phyloP scores from a whole-genome alignment of 83 land plant species.

The Isoetes engelmannii region DNA sequence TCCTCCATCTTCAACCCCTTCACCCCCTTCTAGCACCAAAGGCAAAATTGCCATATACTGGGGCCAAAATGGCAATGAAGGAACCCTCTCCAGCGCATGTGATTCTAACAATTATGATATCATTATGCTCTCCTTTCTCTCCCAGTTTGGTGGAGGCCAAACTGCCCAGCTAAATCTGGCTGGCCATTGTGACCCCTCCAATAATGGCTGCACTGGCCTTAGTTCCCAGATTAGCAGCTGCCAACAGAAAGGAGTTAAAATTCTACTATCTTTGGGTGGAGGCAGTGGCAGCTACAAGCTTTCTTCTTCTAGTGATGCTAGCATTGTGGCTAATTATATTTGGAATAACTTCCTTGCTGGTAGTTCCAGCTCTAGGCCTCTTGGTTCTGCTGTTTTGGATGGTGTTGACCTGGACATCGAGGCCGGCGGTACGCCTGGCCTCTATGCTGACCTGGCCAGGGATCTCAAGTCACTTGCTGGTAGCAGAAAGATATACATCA shows the following conservation, averaged over 20 bases:
- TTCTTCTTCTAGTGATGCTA: not conserved
- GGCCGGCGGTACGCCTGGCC: not conserved
- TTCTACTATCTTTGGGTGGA: conserved; percentile 24
- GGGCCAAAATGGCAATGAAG: conserved; percentile 45
- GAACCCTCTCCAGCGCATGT: conserved; percentile 32
- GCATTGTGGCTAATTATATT: not conserved
- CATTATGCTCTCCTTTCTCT: conserved; percentile 35
- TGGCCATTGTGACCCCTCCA: conserved; percentile 38
- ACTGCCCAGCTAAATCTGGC: conserved; percentile 34
- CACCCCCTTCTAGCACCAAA: not conserved
- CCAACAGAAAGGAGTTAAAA: not conserved
- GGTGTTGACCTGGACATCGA: conserved; percentile 29
- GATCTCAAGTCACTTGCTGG: conserved; percentile 25
- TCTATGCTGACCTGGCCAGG: conserved; percentile 15
- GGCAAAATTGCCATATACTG: conserved; percentile 21
- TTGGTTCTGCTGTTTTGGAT: not conserved
- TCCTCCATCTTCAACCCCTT: too few species aligned
- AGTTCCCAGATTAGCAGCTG: not conserved
- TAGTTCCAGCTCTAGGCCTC: not conserved
- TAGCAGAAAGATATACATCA: conserved; percentile 19
- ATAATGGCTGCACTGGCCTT: not conserved
- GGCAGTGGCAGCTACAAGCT: conserved; percentile 26
- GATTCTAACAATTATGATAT: conserved; percentile 29
- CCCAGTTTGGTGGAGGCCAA: conserved; percentile 25
- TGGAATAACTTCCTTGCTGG: not conserved